These are phyloP conservation scores for Paraphoma sp. DNA, from an alignment of 2,329 filamentous ascomycete species.

Conservation along the genomic window DNA sequence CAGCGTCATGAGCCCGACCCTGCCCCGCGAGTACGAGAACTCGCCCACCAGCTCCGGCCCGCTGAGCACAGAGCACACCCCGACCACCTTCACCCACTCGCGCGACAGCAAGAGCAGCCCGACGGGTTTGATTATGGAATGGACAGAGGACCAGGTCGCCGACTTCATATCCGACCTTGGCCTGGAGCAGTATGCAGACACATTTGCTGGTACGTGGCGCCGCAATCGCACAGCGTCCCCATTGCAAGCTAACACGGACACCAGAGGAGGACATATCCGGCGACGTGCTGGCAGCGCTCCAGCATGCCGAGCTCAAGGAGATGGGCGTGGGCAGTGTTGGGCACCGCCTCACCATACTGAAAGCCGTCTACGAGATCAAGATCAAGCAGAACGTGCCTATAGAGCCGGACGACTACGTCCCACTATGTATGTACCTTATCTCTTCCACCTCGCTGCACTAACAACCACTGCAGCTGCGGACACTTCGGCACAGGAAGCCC, in stretches of 20 bases:
- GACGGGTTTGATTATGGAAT: conserved; percentile 78
- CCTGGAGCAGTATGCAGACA: conserved; percentile 80
- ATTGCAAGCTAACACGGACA: conserved; percentile 22
- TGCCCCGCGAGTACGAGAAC: conserved; percentile 69
- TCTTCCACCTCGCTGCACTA: background rate
- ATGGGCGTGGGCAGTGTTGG: conserved; percentile 94
- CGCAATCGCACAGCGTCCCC: background rate
- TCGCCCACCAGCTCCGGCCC: conserved; percentile 76
- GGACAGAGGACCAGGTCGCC: conserved; percentile 86
- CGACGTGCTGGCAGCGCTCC: conserved; percentile 85
- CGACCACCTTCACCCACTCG: conserved; percentile 76
- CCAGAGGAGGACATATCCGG: conserved; percentile 93
- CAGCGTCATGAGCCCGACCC: conserved; percentile 70
- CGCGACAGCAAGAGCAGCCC: conserved; percentile 69
- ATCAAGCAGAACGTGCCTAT: conserved; percentile 90
- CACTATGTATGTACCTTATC: conserved; percentile 72
- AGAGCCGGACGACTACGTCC: conserved; percentile 92
- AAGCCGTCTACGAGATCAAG: conserved; percentile 96
- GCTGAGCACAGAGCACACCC: conserved; percentile 75
- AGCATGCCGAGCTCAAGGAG: conserved; percentile 92
- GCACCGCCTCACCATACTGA: conserved; percentile 91
- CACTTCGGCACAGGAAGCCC: conserved; percentile 81
- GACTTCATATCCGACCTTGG: conserved; percentile 85
- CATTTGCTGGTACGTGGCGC: conserved; percentile 75
- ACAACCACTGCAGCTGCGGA: conserved; percentile 73